These are phyloP conservation scores for Colletotrichum somersetense DNA, from an alignment of 2,329 filamentous ascomycete genomes.

Conservation along the genomic window DNA sequence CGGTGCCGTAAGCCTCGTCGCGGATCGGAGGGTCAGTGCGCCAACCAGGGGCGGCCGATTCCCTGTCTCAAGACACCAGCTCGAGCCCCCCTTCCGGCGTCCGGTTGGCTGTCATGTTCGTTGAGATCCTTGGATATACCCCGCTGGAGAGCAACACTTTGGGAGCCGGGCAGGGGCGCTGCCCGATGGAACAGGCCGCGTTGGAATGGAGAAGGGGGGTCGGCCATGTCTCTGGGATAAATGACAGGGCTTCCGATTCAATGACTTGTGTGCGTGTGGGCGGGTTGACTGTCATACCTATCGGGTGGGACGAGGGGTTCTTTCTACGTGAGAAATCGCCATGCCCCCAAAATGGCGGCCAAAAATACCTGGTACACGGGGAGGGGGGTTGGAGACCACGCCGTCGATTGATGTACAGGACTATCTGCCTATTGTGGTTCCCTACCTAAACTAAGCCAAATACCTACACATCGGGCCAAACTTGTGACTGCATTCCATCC, in stretches of 20 bases:
- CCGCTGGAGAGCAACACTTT: constrained; percentile 21
- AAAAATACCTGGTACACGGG: constrained; percentile 40
- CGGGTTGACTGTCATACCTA: constrained; percentile 2
- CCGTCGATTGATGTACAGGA: constrained; percentile 36
- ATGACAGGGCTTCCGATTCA: constrained; percentile 13
- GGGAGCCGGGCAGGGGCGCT: constrained; percentile 5
- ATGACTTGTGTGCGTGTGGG: background rate
- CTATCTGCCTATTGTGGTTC: constrained; percentile 9
- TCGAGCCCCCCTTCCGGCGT: constrained; percentile 10
- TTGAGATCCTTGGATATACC: constrained; percentile 28
- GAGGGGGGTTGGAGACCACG: constrained; percentile 3
- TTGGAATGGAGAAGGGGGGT: constrained; percentile 15
- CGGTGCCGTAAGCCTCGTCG: constrained; percentile 33
- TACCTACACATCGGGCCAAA: constrained; percentile 6
- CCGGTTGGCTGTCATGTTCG: constrained; percentile 21
- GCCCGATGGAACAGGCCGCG: constrained; percentile 13
- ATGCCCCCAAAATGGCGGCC: constrained; percentile 18
- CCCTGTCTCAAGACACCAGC: constrained; percentile 22
- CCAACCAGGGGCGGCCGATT: constrained; percentile 33
- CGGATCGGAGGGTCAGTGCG: constrained; percentile 30
- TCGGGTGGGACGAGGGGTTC: constrained; percentile 29
- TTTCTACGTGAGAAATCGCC: constrained; percentile 17
- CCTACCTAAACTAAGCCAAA: background rate
- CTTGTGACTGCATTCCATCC: constrained; percentile 30
- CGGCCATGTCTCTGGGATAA: constrained; percentile 15